A percentile compares a stretch with the other conserved stretches of the same genome.
phyloP scores from a whole-genome alignment of 805 yeast species.

The Ogataea ramenticola region DNA sequence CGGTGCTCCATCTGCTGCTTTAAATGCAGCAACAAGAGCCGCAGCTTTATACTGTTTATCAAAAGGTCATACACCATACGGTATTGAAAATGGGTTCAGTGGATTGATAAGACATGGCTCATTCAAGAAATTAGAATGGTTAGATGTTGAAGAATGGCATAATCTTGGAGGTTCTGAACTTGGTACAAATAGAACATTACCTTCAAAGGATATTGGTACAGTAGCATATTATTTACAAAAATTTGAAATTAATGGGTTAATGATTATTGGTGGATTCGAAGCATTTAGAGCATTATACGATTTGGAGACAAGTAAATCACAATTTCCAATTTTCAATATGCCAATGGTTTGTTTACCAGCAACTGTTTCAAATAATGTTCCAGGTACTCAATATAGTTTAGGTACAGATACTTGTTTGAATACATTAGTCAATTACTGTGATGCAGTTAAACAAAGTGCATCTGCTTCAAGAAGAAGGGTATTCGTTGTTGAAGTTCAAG shows the following conservation, averaged over 20 bases:
- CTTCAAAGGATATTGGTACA: conserved; percentile 58
- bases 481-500: conserved; percentile 78
- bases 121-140: conserved; percentile 55
- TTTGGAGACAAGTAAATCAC: conserved; percentile 49
- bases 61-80: conserved; percentile 65
- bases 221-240: conserved; percentile 69
- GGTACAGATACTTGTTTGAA: conserved; percentile 75
- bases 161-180: conserved; percentile 73
- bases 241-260: conserved; percentile 60
- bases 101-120: conserved; percentile 62
- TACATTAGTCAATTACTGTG: conserved; percentile 65
- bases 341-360: conserved; percentile 79
- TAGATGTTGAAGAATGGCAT: conserved; percentile 68
- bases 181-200: conserved; percentile 72
- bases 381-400: conserved; percentile 73
- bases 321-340: conserved; percentile 65
- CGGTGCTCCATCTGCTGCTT: conserved; percentile 77
- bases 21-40: conserved; percentile 72
- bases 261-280: conserved; percentile 78
- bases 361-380: conserved; percentile 73
- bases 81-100: conserved; percentile 66
- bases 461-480: conserved; percentile 72
- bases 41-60: conserved; percentile 71
- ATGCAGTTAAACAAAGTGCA: conserved; percentile 73
- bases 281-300: conserved; percentile 67